Base-by-base conservation (phyloP, 2,329 filamentous ascomycete species). In the Sclerotinia minor region DNA sequence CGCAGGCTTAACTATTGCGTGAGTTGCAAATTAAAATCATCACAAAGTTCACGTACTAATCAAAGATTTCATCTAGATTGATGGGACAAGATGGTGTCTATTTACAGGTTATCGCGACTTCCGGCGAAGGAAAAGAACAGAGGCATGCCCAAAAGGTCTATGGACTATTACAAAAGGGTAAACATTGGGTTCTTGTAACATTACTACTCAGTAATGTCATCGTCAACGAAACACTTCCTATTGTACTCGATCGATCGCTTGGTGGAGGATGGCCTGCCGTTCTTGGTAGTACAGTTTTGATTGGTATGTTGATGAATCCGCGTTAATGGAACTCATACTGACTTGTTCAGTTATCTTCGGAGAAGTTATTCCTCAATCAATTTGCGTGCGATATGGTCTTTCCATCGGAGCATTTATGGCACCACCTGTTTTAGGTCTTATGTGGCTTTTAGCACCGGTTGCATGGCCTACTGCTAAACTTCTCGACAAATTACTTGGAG, bases 101-200 rank as follows among this genome's bases (percentile, higher is more conserved):
- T 79, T 86, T 99, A 21, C 95, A 97, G 80, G 95, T 99, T 72
- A 90, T 99, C 71, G 89, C 93, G 64, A 89, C 90, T 52, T 96
- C 95, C 65, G 89, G 91, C 57, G 89, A 92, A 79, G 92, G 90
- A 67, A 83, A 88, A n/a, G 94, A 98, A 80, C 89, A 89, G 76
- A 92, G 88, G 76, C 92, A 97, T 77, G 95, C 95, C 0, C 86
- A 85, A 67, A 89, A 87, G 71, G 95, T 99, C 15, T 84, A 95
- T 73, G 84, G 87, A 54, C 82, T 99, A 38, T 81, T 99, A 67
- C 88, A 92, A 72, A 90, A 87, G 74, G 95, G 95, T 75, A 99
- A 99, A 79, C 95, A 99, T 79, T 99, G 95, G 95, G 94, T 99
- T 26, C 83, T 99, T 68, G 95, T 99, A 65, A 98, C 95, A 3